Evolutionary conservation across 1,284 basidiomycete species (phyloP).

Genomic region (Fomitopsis betulina): DNA sequence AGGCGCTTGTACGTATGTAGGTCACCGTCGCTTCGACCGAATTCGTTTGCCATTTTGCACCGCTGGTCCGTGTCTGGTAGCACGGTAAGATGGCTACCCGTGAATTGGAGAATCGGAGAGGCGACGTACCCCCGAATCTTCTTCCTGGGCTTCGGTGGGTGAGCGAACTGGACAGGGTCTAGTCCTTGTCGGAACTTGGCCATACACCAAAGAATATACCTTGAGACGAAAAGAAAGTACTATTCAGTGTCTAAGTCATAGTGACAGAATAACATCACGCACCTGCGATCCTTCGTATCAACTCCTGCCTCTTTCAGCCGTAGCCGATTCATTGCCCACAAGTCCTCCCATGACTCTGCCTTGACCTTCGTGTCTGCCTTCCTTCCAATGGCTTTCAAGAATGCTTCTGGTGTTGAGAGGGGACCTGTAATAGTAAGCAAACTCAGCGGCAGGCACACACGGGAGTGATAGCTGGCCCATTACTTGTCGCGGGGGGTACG

Average conservation of each 20-base stretch:
- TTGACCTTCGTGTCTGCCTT: constrained; percentile 58
- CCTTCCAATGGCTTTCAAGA: constrained; percentile 71
- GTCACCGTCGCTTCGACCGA: constrained; percentile 47
- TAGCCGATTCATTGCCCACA: constrained; percentile 58
- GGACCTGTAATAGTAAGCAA: constrained; percentile 25
- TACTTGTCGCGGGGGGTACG: constrained; percentile 26
- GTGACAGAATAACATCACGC: constrained; percentile 16
- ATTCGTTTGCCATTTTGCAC: constrained; percentile 75
- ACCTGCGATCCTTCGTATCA: constrained; percentile 63
- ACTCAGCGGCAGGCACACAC: constrained; percentile 11
- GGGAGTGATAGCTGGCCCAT: constrained; percentile 9
- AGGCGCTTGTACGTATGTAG: too few relatives aligned
- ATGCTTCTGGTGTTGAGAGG: constrained; percentile 50
- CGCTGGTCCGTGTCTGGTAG: constrained; percentile 50
- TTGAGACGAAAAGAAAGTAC: constrained; percentile 22
- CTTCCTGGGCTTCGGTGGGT: constrained; percentile 64
- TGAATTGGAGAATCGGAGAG: neutral
- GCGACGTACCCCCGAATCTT: constrained; percentile 67
- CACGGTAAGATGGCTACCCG: constrained; percentile 4
- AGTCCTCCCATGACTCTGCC: constrained; percentile 55
- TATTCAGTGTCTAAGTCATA: neutral
- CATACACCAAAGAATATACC: constrained; percentile 81
- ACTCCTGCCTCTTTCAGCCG: constrained; percentile 64
- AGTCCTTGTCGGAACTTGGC: constrained; percentile 66
- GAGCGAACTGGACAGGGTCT: constrained; percentile 55